Evolutionary conservation across 257 asterid genomes (phyloP), one percentile per base, ranked within the genome.

Genomic region (Perilla frutescens): DNA sequence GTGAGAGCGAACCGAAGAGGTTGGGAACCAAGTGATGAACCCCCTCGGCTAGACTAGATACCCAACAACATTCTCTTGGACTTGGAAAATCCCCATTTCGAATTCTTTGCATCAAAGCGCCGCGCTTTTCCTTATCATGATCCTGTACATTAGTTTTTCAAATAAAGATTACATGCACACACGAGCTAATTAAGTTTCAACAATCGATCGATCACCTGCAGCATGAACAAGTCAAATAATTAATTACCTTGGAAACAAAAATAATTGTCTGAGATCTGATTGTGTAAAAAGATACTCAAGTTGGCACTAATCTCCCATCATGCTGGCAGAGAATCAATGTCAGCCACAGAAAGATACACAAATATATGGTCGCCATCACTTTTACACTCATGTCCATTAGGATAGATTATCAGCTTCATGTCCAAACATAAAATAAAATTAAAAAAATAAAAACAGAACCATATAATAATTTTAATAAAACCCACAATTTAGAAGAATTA

Each of bases 221-320:
- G 3, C n/a, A n/a, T n/a, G n/a, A n/a, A n/a, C n/a, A 3, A 3
- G 3, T 1, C 37, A 34, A 34, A 3, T 34, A 3, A 43, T 9
- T 1, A 4, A 11, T 58, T 55, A 74, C 72, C 71, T 51, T 45
- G 55, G 53, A 43, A 62, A 9, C 72, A 70, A 12, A 59, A 41
- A 31, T 73, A 81, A 5, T 65, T 69, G 62, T 77, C 65, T 0
- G 3, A 4, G 1, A 39, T 48, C 5, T 78, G 73, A 77, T 77
- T 70, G 34, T 5, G 57, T 45, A 81, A 0, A 65, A 81, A 70
- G 62, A 81, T 49, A 57, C 9, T 49, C 53, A 66, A 70, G 15
- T 37, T 43, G 56, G 68, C 77, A 29, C 63, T 41, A 32, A 77
- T 45, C 66, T 70, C 81, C 73, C 77, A 60, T 0, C 54, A 53